A percentile compares a stretch with the other conserved stretches of the same genome.
Conservation (phyloP, 2,329 filamentous ascomycete species). For the Paecilomyces sp. region DNA sequence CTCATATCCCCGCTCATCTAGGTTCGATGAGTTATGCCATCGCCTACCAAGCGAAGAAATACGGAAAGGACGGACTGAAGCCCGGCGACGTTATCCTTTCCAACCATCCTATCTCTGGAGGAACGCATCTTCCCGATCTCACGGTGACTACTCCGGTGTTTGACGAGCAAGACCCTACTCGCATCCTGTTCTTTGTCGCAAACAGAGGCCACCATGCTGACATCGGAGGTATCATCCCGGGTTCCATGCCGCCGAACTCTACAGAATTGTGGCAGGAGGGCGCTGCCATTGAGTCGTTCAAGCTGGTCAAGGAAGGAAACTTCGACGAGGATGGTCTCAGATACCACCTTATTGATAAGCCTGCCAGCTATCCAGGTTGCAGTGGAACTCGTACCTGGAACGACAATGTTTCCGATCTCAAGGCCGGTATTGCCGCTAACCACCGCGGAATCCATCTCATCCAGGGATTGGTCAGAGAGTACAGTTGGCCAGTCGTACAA, state of each 20-base stretch:
- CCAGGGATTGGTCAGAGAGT: constrained; percentile 66
- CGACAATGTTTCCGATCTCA: constrained; percentile 80
- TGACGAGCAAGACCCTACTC: constrained; percentile 51
- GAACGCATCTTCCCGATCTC: constrained; percentile 77
- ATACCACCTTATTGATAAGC: constrained; percentile 64
- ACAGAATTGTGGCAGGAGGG: constrained; percentile 43
- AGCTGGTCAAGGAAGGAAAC: constrained; percentile 67
- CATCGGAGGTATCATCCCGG: constrained; percentile 75
- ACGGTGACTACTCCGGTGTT: constrained; percentile 77
- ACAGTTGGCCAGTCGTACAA: constrained; percentile 60
- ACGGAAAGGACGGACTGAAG: constrained; percentile 64
- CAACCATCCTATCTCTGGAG: constrained; percentile 78
- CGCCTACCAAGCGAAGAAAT: constrained; percentile 69
- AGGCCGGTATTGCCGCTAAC: constrained; percentile 81
- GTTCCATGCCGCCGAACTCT: constrained; percentile 65
- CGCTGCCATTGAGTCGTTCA: constrained; percentile 38
- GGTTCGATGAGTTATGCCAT: constrained; percentile 84
- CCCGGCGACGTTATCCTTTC: constrained; percentile 75
- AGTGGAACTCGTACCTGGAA: constrained; percentile 70
- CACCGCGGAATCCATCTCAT: constrained; percentile 79
- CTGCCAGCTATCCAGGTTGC: constrained; percentile 67
- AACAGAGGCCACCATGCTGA: constrained; percentile 77
- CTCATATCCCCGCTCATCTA: constrained; percentile 73
- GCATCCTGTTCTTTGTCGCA: constrained; percentile 76
- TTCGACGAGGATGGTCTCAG: constrained; percentile 74